phyloP scores from a whole-genome alignment of 1,284 basidiomycete genomes.

The Cryptococcus floricola region DNA sequence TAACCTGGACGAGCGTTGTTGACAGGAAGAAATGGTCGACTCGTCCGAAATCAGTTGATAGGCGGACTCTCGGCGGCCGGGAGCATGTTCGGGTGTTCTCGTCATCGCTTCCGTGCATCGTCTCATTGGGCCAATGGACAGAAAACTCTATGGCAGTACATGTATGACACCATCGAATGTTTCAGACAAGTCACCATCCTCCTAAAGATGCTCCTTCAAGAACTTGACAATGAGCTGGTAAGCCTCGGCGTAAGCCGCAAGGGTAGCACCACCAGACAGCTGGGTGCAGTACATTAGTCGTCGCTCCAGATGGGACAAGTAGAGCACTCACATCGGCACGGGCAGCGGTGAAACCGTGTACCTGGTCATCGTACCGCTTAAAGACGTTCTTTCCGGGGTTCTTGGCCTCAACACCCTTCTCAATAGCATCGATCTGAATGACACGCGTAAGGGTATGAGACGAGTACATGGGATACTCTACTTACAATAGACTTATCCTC shows the following conservation, averaged over 20 bases:
- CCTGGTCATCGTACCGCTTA: constrained; percentile 42
- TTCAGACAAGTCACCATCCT: too few relatives aligned
- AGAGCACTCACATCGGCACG: constrained; percentile 44
- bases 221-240: constrained; percentile 26
- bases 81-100: too few relatives aligned
- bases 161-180: too few relatives aligned
- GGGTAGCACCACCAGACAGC: constrained; percentile 24
- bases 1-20: not conserved
- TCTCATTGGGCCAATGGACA: too few relatives aligned
- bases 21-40: not conserved
- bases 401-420: constrained; percentile 40
- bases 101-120: too few relatives aligned
- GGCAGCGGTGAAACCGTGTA: constrained; percentile 50
- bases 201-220: constrained; percentile 15
- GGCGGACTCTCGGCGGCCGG: too few relatives aligned
- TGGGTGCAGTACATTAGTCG: constrained; percentile 1
- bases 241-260: constrained; percentile 24
- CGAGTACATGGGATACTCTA: constrained; percentile 1
- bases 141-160: too few relatives aligned
- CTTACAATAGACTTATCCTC: constrained; percentile 46
- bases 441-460: not conserved
- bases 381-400: constrained; percentile 44
- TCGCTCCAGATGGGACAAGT: not conserved
- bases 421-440: constrained; percentile 31
- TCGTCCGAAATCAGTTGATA: not conserved